phyloP scores from a whole-genome alignment of 2,329 filamentous ascomycete genomes.

The Aspergillus sp. region DNA sequence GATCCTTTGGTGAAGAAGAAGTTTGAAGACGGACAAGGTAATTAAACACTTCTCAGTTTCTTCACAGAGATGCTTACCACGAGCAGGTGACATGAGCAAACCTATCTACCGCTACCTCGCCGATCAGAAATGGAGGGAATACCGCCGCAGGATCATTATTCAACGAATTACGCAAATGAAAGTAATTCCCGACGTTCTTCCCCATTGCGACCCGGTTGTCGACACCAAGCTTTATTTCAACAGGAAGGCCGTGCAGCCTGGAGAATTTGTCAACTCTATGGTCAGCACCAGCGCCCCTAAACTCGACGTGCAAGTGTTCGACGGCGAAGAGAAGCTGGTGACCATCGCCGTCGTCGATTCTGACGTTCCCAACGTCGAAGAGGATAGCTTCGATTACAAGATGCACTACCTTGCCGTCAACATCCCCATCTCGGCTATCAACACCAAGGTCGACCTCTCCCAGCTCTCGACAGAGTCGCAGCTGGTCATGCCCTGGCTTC shows the following conservation, averaged over 20 bases:
- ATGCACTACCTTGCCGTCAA: conserved; percentile 86
- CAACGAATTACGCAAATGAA: conserved; percentile 87
- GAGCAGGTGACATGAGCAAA: conserved; percentile 85
- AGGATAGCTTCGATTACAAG: conserved; percentile 73
- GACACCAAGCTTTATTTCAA: conserved; percentile 83
- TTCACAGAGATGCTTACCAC: conserved; percentile 15
- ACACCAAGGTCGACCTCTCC: conserved; percentile 64
- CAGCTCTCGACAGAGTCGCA: conserved; percentile 62
- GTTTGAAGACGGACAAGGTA: conserved; percentile 89
- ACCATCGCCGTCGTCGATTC: conserved; percentile 84
- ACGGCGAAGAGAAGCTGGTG: conserved; percentile 76
- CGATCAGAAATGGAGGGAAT: conserved; percentile 81
- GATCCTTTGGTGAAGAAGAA: conserved; percentile 89
- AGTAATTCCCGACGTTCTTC: conserved; percentile 84
- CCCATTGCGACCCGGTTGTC: conserved; percentile 72
- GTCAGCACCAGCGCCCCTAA: conserved; percentile 72
- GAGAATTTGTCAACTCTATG: conserved; percentile 72
- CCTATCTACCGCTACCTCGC: conserved; percentile 93
- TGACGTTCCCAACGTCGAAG: conserved; percentile 78
- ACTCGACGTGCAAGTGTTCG: conserved; percentile 81
- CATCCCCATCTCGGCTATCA: conserved; percentile 62
- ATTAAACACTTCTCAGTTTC: background rate
- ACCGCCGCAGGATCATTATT: conserved; percentile 73
- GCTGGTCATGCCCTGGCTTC: conserved; percentile 76
- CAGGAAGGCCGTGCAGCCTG: conserved; percentile 67